Conservation (phyloP, 177 flowering plant species). For the Vitis hybrid region DNA sequence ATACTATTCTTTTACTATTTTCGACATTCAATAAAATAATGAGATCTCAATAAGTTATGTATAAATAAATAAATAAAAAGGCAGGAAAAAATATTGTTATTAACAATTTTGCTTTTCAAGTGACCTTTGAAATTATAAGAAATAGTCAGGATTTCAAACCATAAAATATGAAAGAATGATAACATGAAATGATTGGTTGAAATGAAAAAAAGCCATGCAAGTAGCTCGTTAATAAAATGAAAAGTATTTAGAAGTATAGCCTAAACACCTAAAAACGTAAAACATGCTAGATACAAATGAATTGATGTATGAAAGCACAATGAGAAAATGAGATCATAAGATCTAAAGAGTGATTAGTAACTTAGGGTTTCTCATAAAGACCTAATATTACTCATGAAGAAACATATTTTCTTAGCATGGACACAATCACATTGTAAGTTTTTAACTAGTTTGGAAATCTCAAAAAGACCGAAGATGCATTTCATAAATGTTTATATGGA, state of each 20-base stretch:
- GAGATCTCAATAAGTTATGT: neutral
- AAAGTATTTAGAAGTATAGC: too few relatives aligned
- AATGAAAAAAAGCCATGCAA: neutral
- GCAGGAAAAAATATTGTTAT: neutral
- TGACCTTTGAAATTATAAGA: neutral
- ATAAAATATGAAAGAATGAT: neutral
- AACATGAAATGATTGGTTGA: constrained; percentile 1
- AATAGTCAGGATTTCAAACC: neutral
- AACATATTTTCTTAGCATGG: constrained; percentile 13
- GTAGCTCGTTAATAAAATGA: too few relatives aligned
- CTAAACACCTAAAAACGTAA: too few relatives aligned
- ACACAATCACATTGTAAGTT: constrained; percentile 8
- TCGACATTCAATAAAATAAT: too few relatives aligned
- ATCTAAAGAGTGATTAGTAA: too few relatives aligned
- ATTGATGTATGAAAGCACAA: neutral
- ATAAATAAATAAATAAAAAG: neutral
- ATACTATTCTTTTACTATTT: too few relatives aligned
- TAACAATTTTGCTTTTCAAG: neutral
- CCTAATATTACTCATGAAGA: constrained; percentile 7
- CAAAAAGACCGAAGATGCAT: constrained; percentile 3
- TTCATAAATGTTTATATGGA: constrained; percentile 11
- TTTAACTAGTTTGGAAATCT: neutral
- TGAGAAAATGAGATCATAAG: too few relatives aligned
- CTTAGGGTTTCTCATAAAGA: too few relatives aligned
- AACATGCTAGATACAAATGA: too few relatives aligned